Conservation (phyloP, 352 stramenopile species). For the Globisporangium middletonii region DNA sequence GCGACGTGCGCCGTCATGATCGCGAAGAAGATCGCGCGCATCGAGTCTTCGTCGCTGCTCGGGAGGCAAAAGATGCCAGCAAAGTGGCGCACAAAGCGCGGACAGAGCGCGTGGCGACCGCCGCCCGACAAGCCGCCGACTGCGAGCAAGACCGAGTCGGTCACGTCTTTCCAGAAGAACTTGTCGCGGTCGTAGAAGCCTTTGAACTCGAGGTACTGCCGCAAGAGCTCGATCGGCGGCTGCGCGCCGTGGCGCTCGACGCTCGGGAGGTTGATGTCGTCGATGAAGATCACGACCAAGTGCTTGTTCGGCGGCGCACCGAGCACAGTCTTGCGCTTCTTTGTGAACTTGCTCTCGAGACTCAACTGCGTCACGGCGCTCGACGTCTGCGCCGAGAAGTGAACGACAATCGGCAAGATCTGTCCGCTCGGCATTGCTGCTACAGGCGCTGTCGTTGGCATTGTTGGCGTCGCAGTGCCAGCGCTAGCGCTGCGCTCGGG, state of each 20-base stretch:
- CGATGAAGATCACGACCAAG: slow-evolving; percentile 80
- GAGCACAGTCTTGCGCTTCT: slow-evolving; percentile 91
- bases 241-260: slow-evolving; percentile 69
- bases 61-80: slow-evolving; percentile 62
- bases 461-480: neutral
- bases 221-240: slow-evolving; percentile 70
- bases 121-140: slow-evolving; percentile 55
- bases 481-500: neutral
- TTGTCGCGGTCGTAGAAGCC: slow-evolving; percentile 81
- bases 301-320: slow-evolving; percentile 72
- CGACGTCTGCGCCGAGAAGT: slow-evolving; percentile 86
- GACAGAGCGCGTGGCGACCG: slow-evolving; percentile 46
- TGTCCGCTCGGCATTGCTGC: neutral
- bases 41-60: slow-evolving; percentile 57
- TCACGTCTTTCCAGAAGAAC: slow-evolving; percentile 80
- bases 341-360: slow-evolving; percentile 87
- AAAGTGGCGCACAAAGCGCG: slow-evolving; percentile 69
- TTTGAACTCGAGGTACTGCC: slow-evolving; percentile 60
- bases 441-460: neutral
- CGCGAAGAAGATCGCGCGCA: slow-evolving; percentile 86
- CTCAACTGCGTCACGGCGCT: slow-evolving; percentile 74
- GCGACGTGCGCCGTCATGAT: slow-evolving; percentile 69
- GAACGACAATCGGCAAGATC: slow-evolving; percentile 50
- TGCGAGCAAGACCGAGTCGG: slow-evolving; percentile 57
- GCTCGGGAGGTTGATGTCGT: slow-evolving; percentile 91